Evolutionary conservation across 148 eudicot species (phyloP).

Genomic region (Selenicereus undatus): DNA sequence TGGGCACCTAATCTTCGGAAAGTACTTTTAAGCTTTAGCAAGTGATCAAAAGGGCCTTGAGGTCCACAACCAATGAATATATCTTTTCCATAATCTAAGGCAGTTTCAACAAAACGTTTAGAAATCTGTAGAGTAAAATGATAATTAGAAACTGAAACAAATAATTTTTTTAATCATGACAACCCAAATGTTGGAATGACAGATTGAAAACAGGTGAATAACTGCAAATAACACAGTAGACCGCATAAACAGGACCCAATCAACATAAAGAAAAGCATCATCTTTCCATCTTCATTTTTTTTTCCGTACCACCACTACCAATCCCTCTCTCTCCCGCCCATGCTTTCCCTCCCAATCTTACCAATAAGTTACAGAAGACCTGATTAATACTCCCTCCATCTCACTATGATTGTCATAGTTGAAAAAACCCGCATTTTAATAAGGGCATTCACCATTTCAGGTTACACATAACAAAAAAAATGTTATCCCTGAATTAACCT

Average conservation of each 20-base stretch:
- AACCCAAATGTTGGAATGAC: background rate
- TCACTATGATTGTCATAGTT: no score
- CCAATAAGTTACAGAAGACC: background rate
- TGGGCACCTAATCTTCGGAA: slow-evolving; percentile 27
- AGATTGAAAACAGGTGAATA: background rate
- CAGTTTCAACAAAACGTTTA: slow-evolving; percentile 75
- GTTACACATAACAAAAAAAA: no score
- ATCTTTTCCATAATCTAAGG: slow-evolving; percentile 75
- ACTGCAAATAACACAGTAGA: background rate
- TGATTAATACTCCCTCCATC: no score
- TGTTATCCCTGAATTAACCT: no score
- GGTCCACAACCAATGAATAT: slow-evolving; percentile 64
- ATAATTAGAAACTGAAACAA: slow-evolving; percentile 1
- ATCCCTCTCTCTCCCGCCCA: background rate
- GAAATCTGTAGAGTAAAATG: slow-evolving; percentile 48
- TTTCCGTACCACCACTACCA: background rate
- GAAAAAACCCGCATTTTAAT: no score
- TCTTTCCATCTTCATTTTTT: background rate
- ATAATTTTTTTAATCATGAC: background rate
- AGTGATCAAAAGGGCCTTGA: slow-evolving; percentile 91
- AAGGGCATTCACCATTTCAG: no score
- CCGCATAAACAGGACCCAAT: background rate
- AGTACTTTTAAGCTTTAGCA: slow-evolving; percentile 58
- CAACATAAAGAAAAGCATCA: background rate
- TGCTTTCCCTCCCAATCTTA: background rate